phyloP scores from a whole-genome alignment of 345 rosid genomes.

The Moricandia moricandioides region DNA sequence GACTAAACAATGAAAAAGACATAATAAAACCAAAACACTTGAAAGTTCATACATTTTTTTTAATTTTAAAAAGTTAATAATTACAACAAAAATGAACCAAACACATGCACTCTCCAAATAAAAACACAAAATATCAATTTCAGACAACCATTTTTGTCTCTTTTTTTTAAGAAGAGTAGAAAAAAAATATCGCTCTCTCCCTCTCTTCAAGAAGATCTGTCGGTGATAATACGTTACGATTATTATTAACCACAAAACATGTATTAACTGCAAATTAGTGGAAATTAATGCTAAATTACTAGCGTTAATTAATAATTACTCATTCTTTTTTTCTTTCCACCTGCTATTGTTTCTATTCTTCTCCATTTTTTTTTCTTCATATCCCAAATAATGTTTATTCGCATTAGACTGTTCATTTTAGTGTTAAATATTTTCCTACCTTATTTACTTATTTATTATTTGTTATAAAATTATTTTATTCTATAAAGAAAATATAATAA shows the following conservation, averaged over 20 bases:
- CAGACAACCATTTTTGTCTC: conserved; percentile 21
- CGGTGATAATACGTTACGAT: conserved; percentile 27
- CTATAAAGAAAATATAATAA: conserved; percentile 13
- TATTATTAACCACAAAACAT: background rate
- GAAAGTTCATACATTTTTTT: background rate
- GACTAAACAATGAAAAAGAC: conserved; percentile 10
- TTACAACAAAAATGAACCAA: background rate
- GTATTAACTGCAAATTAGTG: conserved; percentile 21
- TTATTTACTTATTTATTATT: conserved; percentile 6
- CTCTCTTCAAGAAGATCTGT: conserved; percentile 15
- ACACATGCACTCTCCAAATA: conserved; percentile 22
- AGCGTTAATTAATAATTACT: background rate
- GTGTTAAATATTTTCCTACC: conserved; percentile 12
- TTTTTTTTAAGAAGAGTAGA: background rate
- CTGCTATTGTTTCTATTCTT: background rate
- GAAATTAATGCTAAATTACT: background rate
- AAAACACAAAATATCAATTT: conserved; percentile 13
- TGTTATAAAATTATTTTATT: conserved; percentile 2
- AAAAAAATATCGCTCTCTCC: background rate
- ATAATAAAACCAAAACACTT: conserved; percentile 24
- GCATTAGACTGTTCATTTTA: conserved; percentile 27
- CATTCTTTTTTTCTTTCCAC: background rate
- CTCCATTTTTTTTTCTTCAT: background rate
- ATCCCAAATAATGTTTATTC: background rate
- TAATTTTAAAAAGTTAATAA: background rate